Base-by-base conservation (phyloP, 306 rosid species). In the Pyrus bretschneideri region DNA sequence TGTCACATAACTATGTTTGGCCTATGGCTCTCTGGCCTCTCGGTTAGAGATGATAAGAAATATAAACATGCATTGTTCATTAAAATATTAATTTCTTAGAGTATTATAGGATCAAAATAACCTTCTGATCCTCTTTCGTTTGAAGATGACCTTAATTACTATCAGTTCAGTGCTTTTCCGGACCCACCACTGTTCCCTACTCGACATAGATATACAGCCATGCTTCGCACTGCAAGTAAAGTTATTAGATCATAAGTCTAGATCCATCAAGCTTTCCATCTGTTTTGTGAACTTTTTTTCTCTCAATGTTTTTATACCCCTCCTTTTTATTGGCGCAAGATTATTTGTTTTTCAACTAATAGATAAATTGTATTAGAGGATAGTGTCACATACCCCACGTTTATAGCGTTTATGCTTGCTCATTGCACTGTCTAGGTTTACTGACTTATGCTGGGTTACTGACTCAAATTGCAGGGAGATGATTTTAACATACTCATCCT, bases 211-310 rank as follows among this genome's bases (percentile, higher is more conserved):
- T 31, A 31, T 5, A 22, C 27, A 62, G 59, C 73, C 78, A 58
- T 77, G 58, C 71, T 21, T 46, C 21, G 61, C 75, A 18, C 70
- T 18, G 1, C 35, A 38, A 21, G n/a, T 33, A 35, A 71, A 57
- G 68, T 72, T 59, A 19, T 33, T 51, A 58, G 76, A 75, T 84
- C 78, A 74, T 78, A 42, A 31, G 78, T 67, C 45, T 44, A 67
- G 57, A 74, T 38, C 64, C 76, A 80, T 82, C 87, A 69, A 81
- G 85, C 84, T 79, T 40, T 61, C 83, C 84, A 69, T 76, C 62
- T 78, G 78, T 80, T 79, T 72, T 85, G 81, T 83, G 82, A 76
- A 73, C 77, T 80, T 67, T 76, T 78, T 30, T 60, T 44, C 33
- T n/a, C 13, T n/a, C 75, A 35, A 73, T 31, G 54, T 58, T 78